Conservation (phyloP, 2,329 filamentous ascomycete genomes). For the Aureobasidium sp. region DNA sequence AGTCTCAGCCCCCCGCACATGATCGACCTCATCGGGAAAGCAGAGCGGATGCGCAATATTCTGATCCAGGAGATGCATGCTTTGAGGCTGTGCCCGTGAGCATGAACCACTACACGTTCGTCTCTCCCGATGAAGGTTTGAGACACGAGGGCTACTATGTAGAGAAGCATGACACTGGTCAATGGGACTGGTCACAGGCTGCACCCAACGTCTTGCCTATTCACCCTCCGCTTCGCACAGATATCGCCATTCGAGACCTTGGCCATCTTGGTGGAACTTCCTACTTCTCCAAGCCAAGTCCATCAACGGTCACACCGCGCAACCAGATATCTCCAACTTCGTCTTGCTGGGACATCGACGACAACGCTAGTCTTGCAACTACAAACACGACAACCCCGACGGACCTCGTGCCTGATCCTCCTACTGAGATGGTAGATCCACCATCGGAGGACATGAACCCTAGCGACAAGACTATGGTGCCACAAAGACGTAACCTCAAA, state of each 20-base stretch:
- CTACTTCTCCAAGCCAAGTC: not conserved
- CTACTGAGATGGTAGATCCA: not conserved
- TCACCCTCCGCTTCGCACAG: not conserved
- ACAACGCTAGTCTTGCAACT: not conserved
- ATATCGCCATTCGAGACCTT: not conserved
- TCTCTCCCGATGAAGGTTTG: not conserved
- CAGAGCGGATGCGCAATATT: not conserved
- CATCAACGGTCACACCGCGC: not conserved
- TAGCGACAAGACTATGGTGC: not conserved
- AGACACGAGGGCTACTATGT: not conserved
- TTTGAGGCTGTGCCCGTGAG: not conserved
- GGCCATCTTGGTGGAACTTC: not conserved
- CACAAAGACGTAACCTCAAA: conserved; percentile 3
- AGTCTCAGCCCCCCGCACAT: not conserved
- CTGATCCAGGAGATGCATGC: not conserved
- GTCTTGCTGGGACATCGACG: not conserved
- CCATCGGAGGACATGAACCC: not conserved
- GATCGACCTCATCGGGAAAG: not conserved
- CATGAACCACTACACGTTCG: not conserved
- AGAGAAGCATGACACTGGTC: not conserved
- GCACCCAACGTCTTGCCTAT: not conserved
- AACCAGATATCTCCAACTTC: not conserved
- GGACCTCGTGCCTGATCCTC: conserved; percentile 2
- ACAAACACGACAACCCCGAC: not conserved
- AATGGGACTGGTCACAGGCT: not conserved